Percentiles rank a stretch among this genome's conserved stretches.
These are phyloP conservation scores for Buxus sempervirens DNA, from an alignment of 164 flowering plant genomes.

Conservation along the genomic window DNA sequence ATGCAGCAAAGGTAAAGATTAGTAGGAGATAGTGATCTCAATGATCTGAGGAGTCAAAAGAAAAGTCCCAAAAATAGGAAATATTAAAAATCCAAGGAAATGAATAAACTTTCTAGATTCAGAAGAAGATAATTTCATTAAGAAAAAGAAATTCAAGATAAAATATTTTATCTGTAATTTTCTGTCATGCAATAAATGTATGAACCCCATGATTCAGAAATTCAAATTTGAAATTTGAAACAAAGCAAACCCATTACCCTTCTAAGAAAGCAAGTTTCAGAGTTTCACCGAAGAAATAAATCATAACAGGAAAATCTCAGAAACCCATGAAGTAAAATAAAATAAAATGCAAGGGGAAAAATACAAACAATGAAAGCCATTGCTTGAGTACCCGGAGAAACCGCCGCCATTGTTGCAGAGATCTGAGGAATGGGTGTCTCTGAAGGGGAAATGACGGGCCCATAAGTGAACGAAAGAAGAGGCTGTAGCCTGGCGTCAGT, in stretches of 20 bases:
- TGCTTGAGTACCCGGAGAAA: conserved; percentile 45
- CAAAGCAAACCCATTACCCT: background rate
- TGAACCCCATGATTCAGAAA: background rate
- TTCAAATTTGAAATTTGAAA: background rate
- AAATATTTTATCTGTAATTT: no score
- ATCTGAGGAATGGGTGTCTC: conserved; percentile 25
- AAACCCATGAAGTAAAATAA: conserved; percentile 1
- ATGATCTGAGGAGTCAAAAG: background rate
- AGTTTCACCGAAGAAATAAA: background rate
- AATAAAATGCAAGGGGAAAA: background rate
- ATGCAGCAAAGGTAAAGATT: background rate
- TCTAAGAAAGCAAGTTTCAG: background rate
- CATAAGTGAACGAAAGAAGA: conserved; percentile 16
- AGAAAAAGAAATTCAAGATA: no score
- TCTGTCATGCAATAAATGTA: background rate
- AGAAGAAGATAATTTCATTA: no score
- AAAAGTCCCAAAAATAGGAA: background rate
- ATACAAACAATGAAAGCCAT: background rate
- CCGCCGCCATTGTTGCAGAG: conserved; percentile 31
- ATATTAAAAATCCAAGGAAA: background rate
- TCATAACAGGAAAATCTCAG: background rate
- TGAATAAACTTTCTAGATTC: background rate
- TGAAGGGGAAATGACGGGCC: conserved; percentile 22
- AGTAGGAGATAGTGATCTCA: background rate
- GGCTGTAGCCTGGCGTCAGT: conserved; percentile 24